These are phyloP conservation scores for Colletotrichum camelliae DNA, from an alignment of 2,329 filamentous ascomycete species.

Conservation along the genomic window DNA sequence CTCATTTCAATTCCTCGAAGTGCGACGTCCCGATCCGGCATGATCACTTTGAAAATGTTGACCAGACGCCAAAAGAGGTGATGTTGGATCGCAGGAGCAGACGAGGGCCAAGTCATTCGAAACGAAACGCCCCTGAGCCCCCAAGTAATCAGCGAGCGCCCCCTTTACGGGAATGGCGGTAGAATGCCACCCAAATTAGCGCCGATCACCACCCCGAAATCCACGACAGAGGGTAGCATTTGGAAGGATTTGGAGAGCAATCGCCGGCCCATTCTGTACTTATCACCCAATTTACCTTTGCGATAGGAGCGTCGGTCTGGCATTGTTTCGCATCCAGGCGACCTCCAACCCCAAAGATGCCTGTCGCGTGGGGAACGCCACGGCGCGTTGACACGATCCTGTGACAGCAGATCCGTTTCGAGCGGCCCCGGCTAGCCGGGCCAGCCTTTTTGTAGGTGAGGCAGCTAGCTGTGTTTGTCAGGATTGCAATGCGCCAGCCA, in stretches of 20 bases:
- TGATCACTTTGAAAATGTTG: background rate
- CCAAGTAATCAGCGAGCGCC: background rate
- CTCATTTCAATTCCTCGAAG: background rate
- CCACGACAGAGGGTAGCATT: background rate
- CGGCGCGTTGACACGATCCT: constrained; percentile 15
- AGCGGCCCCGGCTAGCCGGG: background rate
- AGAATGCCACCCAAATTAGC: background rate
- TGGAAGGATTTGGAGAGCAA: background rate
- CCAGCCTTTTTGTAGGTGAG: background rate
- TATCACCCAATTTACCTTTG: background rate
- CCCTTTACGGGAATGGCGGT: background rate
- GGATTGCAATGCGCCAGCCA: background rate
- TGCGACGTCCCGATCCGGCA: background rate
- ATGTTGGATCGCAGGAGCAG: background rate
- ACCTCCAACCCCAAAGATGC: background rate
- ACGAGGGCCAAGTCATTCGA: background rate
- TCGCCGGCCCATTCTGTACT: background rate
- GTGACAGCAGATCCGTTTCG: constrained; percentile 20
- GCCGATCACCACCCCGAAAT: background rate
- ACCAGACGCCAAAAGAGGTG: background rate
- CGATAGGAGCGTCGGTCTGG: background rate
- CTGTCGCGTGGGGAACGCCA: background rate
- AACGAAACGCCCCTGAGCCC: background rate
- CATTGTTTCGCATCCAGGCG: background rate
- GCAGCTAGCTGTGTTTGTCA: background rate